Percentiles rank a stretch among this genome's conserved stretches.
phyloP scores from a whole-genome alignment of 352 stramenopile genomes.

The Phytopythium mirpurense region DNA sequence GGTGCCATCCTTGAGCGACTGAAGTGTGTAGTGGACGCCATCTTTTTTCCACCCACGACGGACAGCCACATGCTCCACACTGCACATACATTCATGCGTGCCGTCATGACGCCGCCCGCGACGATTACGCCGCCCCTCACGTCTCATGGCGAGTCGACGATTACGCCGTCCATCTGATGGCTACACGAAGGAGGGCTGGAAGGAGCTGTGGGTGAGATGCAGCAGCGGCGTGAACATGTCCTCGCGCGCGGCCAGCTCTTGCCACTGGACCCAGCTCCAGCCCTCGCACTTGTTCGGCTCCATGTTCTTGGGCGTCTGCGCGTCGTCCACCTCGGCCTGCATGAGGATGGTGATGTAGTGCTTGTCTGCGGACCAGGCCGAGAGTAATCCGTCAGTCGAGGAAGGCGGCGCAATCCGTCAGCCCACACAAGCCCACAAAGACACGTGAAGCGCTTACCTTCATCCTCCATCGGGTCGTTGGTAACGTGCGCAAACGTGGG shows the following conservation, averaged over 20 bases:
- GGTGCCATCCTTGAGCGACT: too few relatives aligned
- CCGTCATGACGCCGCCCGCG: too few relatives aligned
- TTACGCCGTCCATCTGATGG: neutral
- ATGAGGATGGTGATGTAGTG: constrained; percentile 88
- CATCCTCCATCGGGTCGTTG: constrained; percentile 79
- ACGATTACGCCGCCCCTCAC: neutral
- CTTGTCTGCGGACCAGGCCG: constrained; percentile 22
- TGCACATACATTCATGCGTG: too few relatives aligned
- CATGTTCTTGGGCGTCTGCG: constrained; percentile 63
- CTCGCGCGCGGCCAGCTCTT: constrained; percentile 38
- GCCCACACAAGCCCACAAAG: neutral
- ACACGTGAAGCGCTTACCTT: constrained; percentile 16
- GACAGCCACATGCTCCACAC: too few relatives aligned
- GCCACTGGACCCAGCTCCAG: constrained; percentile 63
- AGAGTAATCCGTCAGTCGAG: neutral
- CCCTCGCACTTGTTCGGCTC: constrained; percentile 81
- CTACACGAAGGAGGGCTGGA: constrained; percentile 32
- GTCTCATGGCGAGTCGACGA: neutral
- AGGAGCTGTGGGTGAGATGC: constrained; percentile 58
- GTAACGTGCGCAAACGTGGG: constrained; percentile 66
- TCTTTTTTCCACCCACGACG: neutral
- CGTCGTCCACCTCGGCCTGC: constrained; percentile 47
- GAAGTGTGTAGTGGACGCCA: neutral
- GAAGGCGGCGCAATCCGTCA: neutral
- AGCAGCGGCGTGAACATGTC: constrained; percentile 74